Conservation (phyloP, 208 protist genomes). For the Wallacemonas sp. region DNA sequence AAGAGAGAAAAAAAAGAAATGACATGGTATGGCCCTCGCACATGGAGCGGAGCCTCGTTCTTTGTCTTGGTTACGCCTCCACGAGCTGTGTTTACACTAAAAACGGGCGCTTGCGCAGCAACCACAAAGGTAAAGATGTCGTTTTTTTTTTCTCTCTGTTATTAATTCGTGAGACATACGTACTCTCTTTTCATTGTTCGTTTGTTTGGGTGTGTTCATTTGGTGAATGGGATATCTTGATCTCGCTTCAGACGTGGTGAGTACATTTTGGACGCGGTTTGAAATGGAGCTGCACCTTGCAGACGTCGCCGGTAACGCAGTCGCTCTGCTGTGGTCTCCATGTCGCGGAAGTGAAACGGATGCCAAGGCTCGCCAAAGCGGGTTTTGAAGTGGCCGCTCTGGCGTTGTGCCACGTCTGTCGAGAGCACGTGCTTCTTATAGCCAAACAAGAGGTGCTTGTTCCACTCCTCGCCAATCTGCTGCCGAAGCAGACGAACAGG, state of each 20-base stretch:
- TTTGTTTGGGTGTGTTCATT: conserved; percentile 1
- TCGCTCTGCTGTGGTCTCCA: conserved; percentile 38
- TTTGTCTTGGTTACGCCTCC: too few relatives aligned
- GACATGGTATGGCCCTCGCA: too few relatives aligned
- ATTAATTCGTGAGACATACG: too few relatives aligned
- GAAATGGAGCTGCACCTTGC: conserved; percentile 50
- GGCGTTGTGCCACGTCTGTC: background rate
- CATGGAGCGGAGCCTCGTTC: too few relatives aligned
- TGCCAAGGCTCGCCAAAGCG: background rate
- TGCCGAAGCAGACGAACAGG: conserved; percentile 59
- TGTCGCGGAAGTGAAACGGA: conserved; percentile 15
- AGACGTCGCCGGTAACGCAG: conserved; percentile 43
- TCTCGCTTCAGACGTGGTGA: conserved; percentile 33
- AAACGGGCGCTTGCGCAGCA: too few relatives aligned
- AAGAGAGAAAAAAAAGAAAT: too few relatives aligned
- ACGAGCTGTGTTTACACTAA: too few relatives aligned
- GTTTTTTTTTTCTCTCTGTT: conserved; percentile 5
- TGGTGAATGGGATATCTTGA: conserved; percentile 27
- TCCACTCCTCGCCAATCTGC: conserved; percentile 35
- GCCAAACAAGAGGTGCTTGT: conserved; percentile 68
- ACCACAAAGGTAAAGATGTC: too few relatives aligned
- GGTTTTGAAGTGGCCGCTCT: background rate
- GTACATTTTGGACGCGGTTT: conserved; percentile 39
- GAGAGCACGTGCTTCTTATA: conserved; percentile 45
- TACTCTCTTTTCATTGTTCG: background rate